These are phyloP conservation scores for Tuber aestivum DNA, from an alignment of 495 filamentous ascomycete species.

Conservation along the genomic window DNA sequence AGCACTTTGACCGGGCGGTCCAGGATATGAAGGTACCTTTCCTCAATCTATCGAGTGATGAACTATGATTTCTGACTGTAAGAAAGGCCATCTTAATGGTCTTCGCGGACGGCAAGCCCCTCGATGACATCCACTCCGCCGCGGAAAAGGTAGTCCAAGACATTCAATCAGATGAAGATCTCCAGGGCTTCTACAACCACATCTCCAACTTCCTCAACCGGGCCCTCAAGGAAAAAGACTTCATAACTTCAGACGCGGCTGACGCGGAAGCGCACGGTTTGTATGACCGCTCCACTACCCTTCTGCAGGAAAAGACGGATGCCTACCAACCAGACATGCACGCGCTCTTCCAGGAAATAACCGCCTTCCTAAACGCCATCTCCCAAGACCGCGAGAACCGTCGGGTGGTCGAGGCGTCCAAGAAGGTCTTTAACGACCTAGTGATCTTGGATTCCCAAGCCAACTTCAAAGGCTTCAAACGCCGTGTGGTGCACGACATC, in stretches of 20 bases:
- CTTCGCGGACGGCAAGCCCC: slow-evolving; percentile 34
- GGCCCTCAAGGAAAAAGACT: slow-evolving; percentile 31
- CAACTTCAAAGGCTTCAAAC: slow-evolving; percentile 33
- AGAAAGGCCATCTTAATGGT: slow-evolving; percentile 39
- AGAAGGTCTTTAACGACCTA: slow-evolving; percentile 40
- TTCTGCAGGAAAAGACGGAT: slow-evolving; percentile 26
- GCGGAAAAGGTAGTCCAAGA: slow-evolving; percentile 31
- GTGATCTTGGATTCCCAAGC: slow-evolving; percentile 30
- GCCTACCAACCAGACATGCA: slow-evolving; percentile 38
- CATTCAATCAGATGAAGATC: slow-evolving; percentile 36
- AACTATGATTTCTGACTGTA: slow-evolving; percentile 10
- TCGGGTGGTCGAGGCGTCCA: slow-evolving; percentile 33
- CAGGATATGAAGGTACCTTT: slow-evolving; percentile 31
- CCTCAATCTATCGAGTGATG: neutral
- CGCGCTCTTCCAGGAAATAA: slow-evolving; percentile 34
- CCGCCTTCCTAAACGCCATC: slow-evolving; percentile 31
- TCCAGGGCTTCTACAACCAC: slow-evolving; percentile 33
- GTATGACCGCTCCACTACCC: slow-evolving; percentile 38
- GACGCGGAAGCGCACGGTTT: slow-evolving; percentile 37
- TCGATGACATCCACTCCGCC: slow-evolving; percentile 34
- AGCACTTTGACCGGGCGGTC: slow-evolving; percentile 38
- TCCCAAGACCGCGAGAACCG: slow-evolving; percentile 31
- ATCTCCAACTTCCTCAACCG: slow-evolving; percentile 28
- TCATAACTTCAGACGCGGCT: slow-evolving; percentile 38
- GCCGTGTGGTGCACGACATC: slow-evolving; percentile 31